Percentiles rank a stretch among this genome's conserved stretches.
Evolutionary conservation across 116 monocot species (phyloP).

Genomic region (Dioscorea cayenensis): DNA sequence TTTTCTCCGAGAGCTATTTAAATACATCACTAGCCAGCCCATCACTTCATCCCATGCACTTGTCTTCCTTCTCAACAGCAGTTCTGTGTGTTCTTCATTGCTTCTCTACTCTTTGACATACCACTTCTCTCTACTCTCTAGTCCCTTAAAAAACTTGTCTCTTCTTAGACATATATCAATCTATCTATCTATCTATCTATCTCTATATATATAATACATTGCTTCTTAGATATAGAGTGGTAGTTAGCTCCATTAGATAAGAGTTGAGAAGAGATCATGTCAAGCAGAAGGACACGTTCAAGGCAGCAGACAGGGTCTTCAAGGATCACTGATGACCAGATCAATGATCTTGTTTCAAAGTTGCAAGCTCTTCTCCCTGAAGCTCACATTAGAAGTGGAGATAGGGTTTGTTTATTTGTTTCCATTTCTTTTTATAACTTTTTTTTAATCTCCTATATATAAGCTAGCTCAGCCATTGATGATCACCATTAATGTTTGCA

Average conservation of each 20-base stretch:
- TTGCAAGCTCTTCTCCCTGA: constrained; percentile 60
- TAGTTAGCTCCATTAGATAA: neutral
- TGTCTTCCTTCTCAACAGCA: neutral
- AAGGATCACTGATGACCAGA: constrained; percentile 78
- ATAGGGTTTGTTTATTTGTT: constrained; percentile 22
- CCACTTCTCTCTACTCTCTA: neutral
- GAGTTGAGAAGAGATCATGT: constrained; percentile 30
- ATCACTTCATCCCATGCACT: constrained; percentile 5
- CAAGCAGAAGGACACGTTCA: constrained; percentile 55
- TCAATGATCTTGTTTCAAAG: constrained; percentile 76
- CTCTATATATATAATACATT: too few relatives aligned
- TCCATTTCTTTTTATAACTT: neutral
- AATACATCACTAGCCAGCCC: neutral
- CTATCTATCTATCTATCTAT: too few relatives aligned
- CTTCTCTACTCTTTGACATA: neutral
- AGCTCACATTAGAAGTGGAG: neutral
- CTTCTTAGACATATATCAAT: too few relatives aligned
- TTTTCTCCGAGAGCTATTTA: neutral
- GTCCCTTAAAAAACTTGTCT: neutral
- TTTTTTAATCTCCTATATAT: too few relatives aligned
- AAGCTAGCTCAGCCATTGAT: neutral
- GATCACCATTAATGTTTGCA: constrained; percentile 17
- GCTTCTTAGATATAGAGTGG: neutral
- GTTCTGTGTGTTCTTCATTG: neutral
- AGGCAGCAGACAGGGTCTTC: constrained; percentile 49